Evolutionary conservation across 1,139 yeast genomes (phyloP).

Genomic region (Geotrichum macrosporum): DNA sequence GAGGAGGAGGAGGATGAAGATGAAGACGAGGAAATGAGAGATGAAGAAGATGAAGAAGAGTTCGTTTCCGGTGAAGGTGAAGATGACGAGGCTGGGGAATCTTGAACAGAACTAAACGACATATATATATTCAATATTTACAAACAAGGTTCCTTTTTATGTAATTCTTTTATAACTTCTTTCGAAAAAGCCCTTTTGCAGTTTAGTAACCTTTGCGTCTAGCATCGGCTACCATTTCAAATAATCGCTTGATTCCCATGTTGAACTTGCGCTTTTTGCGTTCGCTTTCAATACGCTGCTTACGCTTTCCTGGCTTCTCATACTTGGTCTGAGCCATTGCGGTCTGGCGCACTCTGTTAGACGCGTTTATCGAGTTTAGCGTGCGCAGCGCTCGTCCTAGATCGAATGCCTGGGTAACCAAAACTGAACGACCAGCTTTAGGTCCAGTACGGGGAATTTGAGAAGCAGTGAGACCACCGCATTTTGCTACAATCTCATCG

Average conservation of each 20-base stretch:
- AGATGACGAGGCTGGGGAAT: conserved; percentile 12
- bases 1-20: conserved; percentile 7
- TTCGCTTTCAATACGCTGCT: conserved; percentile 33
- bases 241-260: conserved; percentile 36
- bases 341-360: conserved; percentile 33
- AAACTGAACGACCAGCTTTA: conserved; percentile 37
- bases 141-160: not conserved
- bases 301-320: conserved; percentile 39
- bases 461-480: conserved; percentile 8
- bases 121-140: conserved; percentile 1
- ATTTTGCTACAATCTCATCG: conserved; percentile 8
- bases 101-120: not conserved
- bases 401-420: conserved; percentile 26
- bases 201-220: conserved; percentile 37
- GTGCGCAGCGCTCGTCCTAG: conserved; percentile 32
- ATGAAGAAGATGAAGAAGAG: conserved; percentile 1
- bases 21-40: conserved; percentile 5
- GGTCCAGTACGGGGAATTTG: conserved; percentile 29
- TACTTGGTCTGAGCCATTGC: conserved; percentile 33
- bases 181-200: not conserved
- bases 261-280: conserved; percentile 37
- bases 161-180: not conserved
- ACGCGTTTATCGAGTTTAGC: conserved; percentile 31
- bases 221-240: conserved; percentile 39
- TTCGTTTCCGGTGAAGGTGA: conserved; percentile 3